These are phyloP conservation scores for Purpureocillium lavendulum DNA, from an alignment of 2,329 filamentous ascomycete species.

Conservation along the genomic window DNA sequence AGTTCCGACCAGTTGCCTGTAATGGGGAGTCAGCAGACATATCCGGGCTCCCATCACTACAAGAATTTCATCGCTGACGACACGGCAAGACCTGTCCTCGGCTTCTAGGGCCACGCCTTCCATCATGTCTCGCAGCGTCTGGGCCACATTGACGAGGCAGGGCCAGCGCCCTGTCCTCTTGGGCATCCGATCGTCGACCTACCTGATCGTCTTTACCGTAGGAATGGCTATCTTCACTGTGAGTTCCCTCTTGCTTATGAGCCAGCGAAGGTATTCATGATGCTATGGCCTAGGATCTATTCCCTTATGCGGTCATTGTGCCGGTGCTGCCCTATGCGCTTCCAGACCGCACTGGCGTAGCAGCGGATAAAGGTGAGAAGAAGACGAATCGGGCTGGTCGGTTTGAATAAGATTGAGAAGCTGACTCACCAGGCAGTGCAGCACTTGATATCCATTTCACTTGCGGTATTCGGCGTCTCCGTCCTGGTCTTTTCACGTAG, in stretches of 20 bases:
- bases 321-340: constrained; percentile 24
- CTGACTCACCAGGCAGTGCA: constrained; percentile 13
- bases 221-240: constrained; percentile 26
- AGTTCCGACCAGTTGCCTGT: too few species aligned
- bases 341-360: constrained; percentile 15
- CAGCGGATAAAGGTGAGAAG: constrained; percentile 9
- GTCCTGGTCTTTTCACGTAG: constrained; percentile 21
- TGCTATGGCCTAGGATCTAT: constrained; percentile 19
- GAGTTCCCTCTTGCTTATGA: neutral
- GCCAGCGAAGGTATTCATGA: neutral
- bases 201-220: constrained; percentile 22
- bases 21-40: too few species aligned
- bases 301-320: constrained; percentile 24
- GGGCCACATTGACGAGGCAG: constrained; percentile 6
- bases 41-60: too few species aligned
- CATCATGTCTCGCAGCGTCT: constrained; percentile 10
- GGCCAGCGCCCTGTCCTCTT: constrained; percentile 18
- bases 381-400: too few species aligned
- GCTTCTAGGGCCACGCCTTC: too few species aligned
- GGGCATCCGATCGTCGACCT: constrained; percentile 20
- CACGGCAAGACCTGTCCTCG: too few species aligned
- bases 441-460: constrained; percentile 26
- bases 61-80: too few species aligned
- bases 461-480: constrained; percentile 23
- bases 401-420: too few species aligned